Percentiles rank a stretch among this genome's conserved stretches.
These are phyloP conservation scores for Hibiscus trionum DNA, from an alignment of 345 rosid genomes.

Conservation along the genomic window DNA sequence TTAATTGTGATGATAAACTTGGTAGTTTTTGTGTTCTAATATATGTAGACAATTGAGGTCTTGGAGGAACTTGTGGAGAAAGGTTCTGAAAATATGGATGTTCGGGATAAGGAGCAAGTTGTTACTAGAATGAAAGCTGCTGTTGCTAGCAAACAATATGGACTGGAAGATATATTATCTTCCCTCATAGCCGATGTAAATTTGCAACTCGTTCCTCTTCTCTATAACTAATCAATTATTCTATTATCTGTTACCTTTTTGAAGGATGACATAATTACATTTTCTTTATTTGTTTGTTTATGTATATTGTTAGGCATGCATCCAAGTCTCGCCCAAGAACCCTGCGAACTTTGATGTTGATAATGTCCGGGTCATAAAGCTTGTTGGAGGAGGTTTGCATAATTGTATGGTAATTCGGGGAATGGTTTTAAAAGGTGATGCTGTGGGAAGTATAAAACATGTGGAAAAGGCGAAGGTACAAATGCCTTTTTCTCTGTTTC, in stretches of 20 bases:
- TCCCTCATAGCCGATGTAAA: constrained; percentile 73
- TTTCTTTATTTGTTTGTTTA: neutral
- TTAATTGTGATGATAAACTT: neutral
- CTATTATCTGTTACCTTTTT: neutral
- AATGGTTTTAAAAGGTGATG: constrained; percentile 83
- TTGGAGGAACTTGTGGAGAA: constrained; percentile 69
- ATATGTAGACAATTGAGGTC: constrained; percentile 45
- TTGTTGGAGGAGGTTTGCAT: constrained; percentile 84
- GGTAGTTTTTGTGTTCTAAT: neutral
- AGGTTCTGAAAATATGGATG: constrained; percentile 97
- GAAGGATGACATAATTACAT: neutral
- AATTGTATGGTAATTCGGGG: constrained; percentile 70
- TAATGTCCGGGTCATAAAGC: constrained; percentile 87
- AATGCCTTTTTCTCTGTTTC: neutral
- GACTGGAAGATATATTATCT: constrained; percentile 78
- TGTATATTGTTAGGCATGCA: constrained; percentile 61
- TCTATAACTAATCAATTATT: constrained; percentile 6
- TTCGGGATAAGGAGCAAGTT: constrained; percentile 69
- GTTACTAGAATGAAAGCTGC: constrained; percentile 78
- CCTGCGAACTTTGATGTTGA: constrained; percentile 92
- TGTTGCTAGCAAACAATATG: constrained; percentile 97
- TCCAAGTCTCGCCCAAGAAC: constrained; percentile 94
- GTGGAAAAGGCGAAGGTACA: constrained; percentile 88
- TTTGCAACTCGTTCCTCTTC: constrained; percentile 4
- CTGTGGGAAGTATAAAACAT: constrained; percentile 75